These are phyloP conservation scores for Cercophora samala DNA, from an alignment of 495 filamentous ascomycete genomes.

Conservation along the genomic window DNA sequence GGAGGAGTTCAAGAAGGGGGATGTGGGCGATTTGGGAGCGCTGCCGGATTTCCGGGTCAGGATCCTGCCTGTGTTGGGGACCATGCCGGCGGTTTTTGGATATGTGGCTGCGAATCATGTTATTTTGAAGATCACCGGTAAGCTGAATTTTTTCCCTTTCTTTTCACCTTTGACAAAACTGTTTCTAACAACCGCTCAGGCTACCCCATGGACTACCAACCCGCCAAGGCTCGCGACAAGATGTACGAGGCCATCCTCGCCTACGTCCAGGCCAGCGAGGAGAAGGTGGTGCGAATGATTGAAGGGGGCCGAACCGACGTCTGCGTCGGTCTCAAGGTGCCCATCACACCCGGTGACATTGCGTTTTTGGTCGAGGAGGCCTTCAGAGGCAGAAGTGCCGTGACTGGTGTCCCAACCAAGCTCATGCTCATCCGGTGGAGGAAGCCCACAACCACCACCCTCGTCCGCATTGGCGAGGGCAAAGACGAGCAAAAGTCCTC, in stretches of 20 bases:
- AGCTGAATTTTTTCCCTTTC: neutral
- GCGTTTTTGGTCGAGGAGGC: slow-evolving; percentile 88
- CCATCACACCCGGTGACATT: slow-evolving; percentile 73
- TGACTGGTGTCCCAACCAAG: slow-evolving; percentile 76
- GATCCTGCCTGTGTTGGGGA: slow-evolving; percentile 90
- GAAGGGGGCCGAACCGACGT: slow-evolving; percentile 55
- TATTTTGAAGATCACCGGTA: slow-evolving; percentile 71
- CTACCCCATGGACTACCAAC: slow-evolving; percentile 81
- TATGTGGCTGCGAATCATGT: slow-evolving; percentile 87
- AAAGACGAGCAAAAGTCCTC: slow-evolving; percentile 68
- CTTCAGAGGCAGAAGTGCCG: slow-evolving; percentile 74
- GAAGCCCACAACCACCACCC: slow-evolving; percentile 42
- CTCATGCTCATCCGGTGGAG: slow-evolving; percentile 76
- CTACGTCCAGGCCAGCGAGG: slow-evolving; percentile 68
- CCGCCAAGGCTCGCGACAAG: slow-evolving; percentile 80
- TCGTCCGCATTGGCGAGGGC: slow-evolving; percentile 51
- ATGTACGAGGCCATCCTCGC: slow-evolving; percentile 80
- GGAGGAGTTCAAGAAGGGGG: slow-evolving; percentile 84
- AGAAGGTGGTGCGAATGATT: slow-evolving; percentile 59
- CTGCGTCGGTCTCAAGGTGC: slow-evolving; percentile 66
- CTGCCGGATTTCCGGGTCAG: slow-evolving; percentile 89
- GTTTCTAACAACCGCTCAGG: slow-evolving; percentile 37
- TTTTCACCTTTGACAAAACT: neutral
- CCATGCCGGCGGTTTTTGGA: slow-evolving; percentile 96
- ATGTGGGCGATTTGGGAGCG: slow-evolving; percentile 79